phyloP scores from a whole-genome alignment of 78 protist species.

The Speleostelium caveatum region DNA sequence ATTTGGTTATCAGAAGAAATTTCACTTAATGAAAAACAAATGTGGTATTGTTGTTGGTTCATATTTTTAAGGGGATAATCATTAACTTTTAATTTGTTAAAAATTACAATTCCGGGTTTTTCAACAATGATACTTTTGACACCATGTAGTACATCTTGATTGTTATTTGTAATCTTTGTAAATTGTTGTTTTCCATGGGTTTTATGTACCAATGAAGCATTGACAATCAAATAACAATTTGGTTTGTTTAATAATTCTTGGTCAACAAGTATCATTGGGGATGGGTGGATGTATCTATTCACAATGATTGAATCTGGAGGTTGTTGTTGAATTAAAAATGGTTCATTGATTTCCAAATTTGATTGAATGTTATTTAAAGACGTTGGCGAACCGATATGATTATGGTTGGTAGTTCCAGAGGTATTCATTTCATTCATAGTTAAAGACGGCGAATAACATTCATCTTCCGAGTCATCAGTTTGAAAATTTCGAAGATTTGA shows the following conservation, averaged over 20 bases:
- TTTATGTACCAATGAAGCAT: conserved; percentile 41
- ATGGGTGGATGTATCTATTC: conserved; percentile 62
- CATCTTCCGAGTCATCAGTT: conserved; percentile 17
- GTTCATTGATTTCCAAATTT: neutral
- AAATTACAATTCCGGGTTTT: conserved; percentile 36
- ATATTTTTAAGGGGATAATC: conserved; percentile 11
- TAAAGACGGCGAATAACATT: neutral
- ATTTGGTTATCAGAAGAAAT: conserved; percentile 46
- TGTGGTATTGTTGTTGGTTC: conserved; percentile 11
- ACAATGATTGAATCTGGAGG: conserved; percentile 44
- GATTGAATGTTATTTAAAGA: neutral
- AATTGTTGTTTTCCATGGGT: neutral
- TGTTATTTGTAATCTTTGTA: neutral
- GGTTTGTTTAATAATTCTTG: conserved; percentile 16
- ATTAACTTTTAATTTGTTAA: conserved; percentile 6
- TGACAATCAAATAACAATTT: conserved; percentile 47
- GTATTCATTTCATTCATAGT: neutral
- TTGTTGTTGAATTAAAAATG: conserved; percentile 43
- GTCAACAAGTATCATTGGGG: conserved; percentile 42
- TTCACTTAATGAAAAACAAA: conserved; percentile 42
- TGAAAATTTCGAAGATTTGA: conserved; percentile 28
- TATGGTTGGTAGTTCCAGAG: neutral
- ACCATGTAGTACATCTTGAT: conserved; percentile 67
- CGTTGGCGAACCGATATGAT: neutral
- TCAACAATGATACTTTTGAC: conserved; percentile 57